Base-by-base conservation (phyloP, 768 basidiomycete species). In the Macrolepiota albuminosa region DNA sequence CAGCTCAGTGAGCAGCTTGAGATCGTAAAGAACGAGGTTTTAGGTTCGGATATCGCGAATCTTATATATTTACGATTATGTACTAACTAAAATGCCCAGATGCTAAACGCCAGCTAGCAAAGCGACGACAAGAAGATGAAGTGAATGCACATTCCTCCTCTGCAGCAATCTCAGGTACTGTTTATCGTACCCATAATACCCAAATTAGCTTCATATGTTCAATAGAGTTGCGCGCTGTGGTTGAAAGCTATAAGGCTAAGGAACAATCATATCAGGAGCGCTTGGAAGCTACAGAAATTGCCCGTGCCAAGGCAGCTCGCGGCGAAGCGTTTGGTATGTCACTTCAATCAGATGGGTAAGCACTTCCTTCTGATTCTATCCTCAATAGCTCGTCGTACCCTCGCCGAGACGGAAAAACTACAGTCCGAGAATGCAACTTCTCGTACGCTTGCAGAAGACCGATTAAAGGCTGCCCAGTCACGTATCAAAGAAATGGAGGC, bases 271-370 rank as follows among this genome's bases (percentile, higher is more conserved):
- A 84, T 58, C 80, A 84, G 34, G 78, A 80, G 48, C 81, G 82
- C 10, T 77, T 89, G 24, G 86, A 91, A 68, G 82, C 82, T 13
- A 80, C 85, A 0, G 89, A 92, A 66, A 83, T 89, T 54, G 84
- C 83, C 7, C 78, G 82, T 49, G 87, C 82, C 6, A 89, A 85
- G 64, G 79, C 82, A 14, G 81, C 83, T 50, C 81, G 86, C 16
- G 81, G 81, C 4, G 89, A 90, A 71, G 78, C 82, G 5, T 78
- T 82, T 64, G 78, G 90, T 90, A 60, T 54, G 76, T 40, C 39
- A 26, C 8, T 54, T 14, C 8, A 33, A 34, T 6, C 10, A n/a
- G 61, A 21, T 11, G 33, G 34, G n/a, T n/a, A 21, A 36, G 16
- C n/a, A 51, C n/a, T 36, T 43, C 50, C 21, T 2, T 36, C 29